Evolutionary conservation across 2,329 filamentous ascomycete genomes (phyloP).

Genomic region (Mycosphaerella sp.): DNA sequence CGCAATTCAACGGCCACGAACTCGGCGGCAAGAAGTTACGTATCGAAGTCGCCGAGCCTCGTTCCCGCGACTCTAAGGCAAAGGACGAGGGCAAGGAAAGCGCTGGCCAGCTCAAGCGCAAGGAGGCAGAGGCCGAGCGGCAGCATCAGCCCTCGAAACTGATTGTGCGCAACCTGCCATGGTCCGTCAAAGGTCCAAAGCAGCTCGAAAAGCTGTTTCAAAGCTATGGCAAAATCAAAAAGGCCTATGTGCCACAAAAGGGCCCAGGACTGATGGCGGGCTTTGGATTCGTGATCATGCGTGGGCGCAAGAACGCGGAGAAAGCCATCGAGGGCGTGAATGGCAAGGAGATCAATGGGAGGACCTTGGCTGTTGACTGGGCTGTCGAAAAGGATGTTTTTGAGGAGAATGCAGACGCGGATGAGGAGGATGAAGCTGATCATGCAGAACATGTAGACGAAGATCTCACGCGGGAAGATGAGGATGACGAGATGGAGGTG

Average conservation of each 20-base stretch:
- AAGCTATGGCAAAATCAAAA: slow-evolving; percentile 87
- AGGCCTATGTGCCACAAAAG: slow-evolving; percentile 73
- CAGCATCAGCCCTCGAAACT: slow-evolving; percentile 68
- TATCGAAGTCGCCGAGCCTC: slow-evolving; percentile 80
- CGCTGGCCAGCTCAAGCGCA: slow-evolving; percentile 55
- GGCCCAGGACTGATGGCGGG: slow-evolving; percentile 65
- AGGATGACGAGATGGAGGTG: slow-evolving; percentile 27
- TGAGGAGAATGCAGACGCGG: slow-evolving; percentile 44
- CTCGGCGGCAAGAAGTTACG: slow-evolving; percentile 76
- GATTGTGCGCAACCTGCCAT: slow-evolving; percentile 91
- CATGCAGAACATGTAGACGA: slow-evolving; percentile 33
- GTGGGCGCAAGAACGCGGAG: slow-evolving; percentile 85
- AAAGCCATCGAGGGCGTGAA: slow-evolving; percentile 79
- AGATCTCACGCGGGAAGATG: slow-evolving; percentile 15
- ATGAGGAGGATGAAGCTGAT: slow-evolving; percentile 28
- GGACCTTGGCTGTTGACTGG: slow-evolving; percentile 90
- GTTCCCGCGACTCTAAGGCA: slow-evolving; percentile 52
- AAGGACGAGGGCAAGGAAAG: slow-evolving; percentile 36
- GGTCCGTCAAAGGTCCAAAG: slow-evolving; percentile 84
- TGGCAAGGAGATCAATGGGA: slow-evolving; percentile 81
- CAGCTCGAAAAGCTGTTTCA: slow-evolving; percentile 74
- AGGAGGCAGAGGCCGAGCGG: slow-evolving; percentile 57
- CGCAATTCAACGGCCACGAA: slow-evolving; percentile 70
- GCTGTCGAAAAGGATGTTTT: slow-evolving; percentile 83
- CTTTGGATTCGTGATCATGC: slow-evolving; percentile 87